Conservation (phyloP, 2,329 filamentous ascomycete species). For the Akanthomyces dipterigenus region DNA sequence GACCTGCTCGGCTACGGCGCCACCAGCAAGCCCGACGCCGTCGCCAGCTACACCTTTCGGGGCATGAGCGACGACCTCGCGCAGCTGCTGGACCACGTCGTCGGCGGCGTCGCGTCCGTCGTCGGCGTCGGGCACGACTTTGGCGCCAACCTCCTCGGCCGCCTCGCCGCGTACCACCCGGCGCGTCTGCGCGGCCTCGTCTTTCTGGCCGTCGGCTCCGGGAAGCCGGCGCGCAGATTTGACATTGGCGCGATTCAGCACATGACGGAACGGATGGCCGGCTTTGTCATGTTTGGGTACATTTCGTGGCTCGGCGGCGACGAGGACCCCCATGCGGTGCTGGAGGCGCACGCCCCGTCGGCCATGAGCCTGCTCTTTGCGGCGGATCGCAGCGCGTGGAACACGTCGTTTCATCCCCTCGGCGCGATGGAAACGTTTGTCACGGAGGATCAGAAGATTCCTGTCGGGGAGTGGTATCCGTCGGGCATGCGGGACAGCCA, state of each 20-base stretch:
- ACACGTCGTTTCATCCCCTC: conserved; percentile 22
- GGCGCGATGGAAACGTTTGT: conserved; percentile 24
- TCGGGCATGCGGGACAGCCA: conserved; percentile 19
- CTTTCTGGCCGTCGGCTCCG: conserved; percentile 26
- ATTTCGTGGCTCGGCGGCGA: conserved; percentile 21
- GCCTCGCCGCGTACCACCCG: conserved; percentile 22
- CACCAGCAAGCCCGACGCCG: conserved; percentile 25
- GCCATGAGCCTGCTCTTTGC: conserved; percentile 26
- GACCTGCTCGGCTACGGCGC: conserved; percentile 35
- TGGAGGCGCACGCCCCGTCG: conserved; percentile 20
- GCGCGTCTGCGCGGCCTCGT: conserved; percentile 17
- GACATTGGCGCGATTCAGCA: conserved; percentile 25
- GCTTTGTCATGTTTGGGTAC: conserved; percentile 27
- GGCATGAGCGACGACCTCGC: conserved; percentile 26
- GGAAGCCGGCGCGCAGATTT: conserved; percentile 22
- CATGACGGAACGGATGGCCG: conserved; percentile 23
- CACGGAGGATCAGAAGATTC: conserved; percentile 15
- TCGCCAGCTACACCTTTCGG: conserved; percentile 24
- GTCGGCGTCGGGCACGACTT: conserved; percentile 37
- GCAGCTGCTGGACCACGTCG: conserved; percentile 25
- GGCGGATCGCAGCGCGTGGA: conserved; percentile 19
- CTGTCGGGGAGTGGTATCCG: conserved; percentile 22
- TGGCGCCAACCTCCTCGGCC: conserved; percentile 25
- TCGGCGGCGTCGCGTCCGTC: conserved; percentile 22
- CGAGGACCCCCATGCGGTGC: conserved; percentile 11